Conservation (phyloP, 2,329 filamentous ascomycete species). For the Meredithiella fracta region DNA sequence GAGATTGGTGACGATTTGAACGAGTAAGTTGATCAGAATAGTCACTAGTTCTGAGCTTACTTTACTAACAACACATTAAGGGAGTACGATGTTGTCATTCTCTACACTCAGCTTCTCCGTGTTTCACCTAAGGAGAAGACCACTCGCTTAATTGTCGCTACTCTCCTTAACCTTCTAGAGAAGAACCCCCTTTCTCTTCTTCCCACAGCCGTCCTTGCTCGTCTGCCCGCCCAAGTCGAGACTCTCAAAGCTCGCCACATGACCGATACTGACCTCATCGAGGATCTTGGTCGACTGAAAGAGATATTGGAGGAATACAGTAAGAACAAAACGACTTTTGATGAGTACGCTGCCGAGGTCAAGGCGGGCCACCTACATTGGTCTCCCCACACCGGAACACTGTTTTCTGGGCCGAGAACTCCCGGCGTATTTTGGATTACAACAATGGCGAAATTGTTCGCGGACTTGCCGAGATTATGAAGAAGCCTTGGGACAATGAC, state of each 20-base stretch:
- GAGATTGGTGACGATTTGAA: slow-evolving; percentile 60
- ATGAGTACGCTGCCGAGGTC: slow-evolving; percentile 79
- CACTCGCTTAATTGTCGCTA: slow-evolving; percentile 76
- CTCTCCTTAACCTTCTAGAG: slow-evolving; percentile 68
- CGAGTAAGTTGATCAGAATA: slow-evolving; percentile 41
- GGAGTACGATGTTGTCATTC: slow-evolving; percentile 78
- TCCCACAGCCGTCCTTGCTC: slow-evolving; percentile 71
- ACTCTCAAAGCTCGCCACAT: slow-evolving; percentile 47
- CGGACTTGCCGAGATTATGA: slow-evolving; percentile 72
- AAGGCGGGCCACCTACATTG: slow-evolving; percentile 76
- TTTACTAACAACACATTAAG: slow-evolving; percentile 27
- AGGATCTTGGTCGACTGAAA: slow-evolving; percentile 44
- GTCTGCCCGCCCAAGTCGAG: slow-evolving; percentile 52
- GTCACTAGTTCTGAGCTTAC: not conserved
- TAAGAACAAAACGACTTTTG: slow-evolving; percentile 60
- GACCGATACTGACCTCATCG: slow-evolving; percentile 46
- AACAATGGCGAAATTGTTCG: slow-evolving; percentile 63
- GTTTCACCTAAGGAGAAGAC: slow-evolving; percentile 97
- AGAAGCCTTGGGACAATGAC: slow-evolving; percentile 56
- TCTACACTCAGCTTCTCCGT: slow-evolving; percentile 83
- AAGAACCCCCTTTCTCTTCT: slow-evolving; percentile 56
- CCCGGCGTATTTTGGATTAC: slow-evolving; percentile 68
- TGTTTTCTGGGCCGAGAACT: slow-evolving; percentile 84
- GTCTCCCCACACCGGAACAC: slow-evolving; percentile 82
- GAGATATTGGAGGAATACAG: slow-evolving; percentile 51